Evolutionary conservation across 2,329 filamentous ascomycete genomes (phyloP).

Genomic region (Hymenoscyphus infarciens): DNA sequence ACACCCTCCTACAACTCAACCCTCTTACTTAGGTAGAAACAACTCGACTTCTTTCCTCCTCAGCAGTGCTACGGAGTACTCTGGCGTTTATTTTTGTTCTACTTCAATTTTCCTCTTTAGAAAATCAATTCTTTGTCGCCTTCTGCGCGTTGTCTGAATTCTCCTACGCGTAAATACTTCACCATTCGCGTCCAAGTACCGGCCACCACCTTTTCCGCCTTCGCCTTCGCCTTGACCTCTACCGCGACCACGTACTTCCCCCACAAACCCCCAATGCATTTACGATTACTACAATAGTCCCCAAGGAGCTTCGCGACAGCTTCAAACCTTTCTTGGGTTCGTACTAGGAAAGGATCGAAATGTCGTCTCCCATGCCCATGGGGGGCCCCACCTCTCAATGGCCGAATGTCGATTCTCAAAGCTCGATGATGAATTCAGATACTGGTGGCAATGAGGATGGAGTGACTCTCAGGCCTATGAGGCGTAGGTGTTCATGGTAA

Average conservation of each 20-base stretch:
- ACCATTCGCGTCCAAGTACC: conserved; percentile 24
- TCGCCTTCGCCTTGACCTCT: conserved; percentile 6
- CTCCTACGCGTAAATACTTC: conserved; percentile 20
- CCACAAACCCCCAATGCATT: conserved; percentile 25
- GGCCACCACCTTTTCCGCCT: conserved; percentile 21
- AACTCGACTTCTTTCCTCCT: not conserved
- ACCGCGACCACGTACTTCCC: conserved; percentile 5
- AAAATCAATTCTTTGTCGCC: not conserved
- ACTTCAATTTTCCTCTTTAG: not conserved
- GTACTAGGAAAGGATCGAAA: conserved; percentile 23
- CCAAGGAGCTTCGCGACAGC: conserved; percentile 18
- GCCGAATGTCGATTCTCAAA: conserved; percentile 22
- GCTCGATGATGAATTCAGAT: conserved; percentile 17
- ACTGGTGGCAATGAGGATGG: conserved; percentile 42
- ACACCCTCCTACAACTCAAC: not conserved
- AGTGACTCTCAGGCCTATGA: conserved; percentile 53
- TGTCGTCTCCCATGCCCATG: conserved; percentile 30
- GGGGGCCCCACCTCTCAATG: conserved; percentile 16
- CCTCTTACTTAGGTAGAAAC: conserved; percentile 1
- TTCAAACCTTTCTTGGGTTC: conserved; percentile 22
- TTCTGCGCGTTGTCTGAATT: not conserved
- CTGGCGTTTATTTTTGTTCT: not conserved
- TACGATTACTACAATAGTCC: conserved; percentile 16
- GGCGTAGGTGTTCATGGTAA: conserved; percentile 50
- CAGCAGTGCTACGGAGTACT: not conserved